These are phyloP conservation scores for Zymoseptoria crescenta DNA, from an alignment of 2,329 filamentous ascomycete genomes.

Conservation along the genomic window DNA sequence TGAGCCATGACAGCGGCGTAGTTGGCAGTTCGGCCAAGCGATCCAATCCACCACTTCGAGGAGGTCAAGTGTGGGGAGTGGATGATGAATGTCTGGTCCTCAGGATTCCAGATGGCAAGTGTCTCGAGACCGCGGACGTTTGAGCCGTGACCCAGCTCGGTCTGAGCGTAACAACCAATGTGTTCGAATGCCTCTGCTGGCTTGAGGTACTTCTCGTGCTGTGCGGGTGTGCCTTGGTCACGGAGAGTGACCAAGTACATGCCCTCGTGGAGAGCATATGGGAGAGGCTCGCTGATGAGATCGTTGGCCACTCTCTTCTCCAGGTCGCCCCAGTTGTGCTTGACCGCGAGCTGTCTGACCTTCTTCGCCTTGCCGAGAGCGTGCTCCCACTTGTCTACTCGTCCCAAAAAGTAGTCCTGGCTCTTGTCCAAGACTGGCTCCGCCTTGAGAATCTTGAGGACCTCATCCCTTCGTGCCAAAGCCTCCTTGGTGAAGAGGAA, in stretches of 20 bases:
- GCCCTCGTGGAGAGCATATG: conserved; percentile 63
- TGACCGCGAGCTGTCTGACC: conserved; percentile 55
- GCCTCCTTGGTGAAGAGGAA: conserved; percentile 62
- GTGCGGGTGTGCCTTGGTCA: conserved; percentile 64
- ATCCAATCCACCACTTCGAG: conserved; percentile 81
- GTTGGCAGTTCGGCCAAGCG: conserved; percentile 66
- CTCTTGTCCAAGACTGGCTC: conserved; percentile 72
- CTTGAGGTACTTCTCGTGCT: conserved; percentile 65
- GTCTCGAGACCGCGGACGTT: conserved; percentile 69
- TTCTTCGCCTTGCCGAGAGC: conserved; percentile 64
- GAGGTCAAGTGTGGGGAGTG: conserved; percentile 67
- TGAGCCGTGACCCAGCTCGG: conserved; percentile 69
- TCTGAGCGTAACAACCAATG: conserved; percentile 75
- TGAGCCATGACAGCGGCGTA: conserved; percentile 74
- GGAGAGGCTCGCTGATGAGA: conserved; percentile 64
- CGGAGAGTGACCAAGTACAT: conserved; percentile 65
- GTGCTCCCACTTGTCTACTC: conserved; percentile 60
- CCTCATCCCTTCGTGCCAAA: conserved; percentile 51
- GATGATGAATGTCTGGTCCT: conserved; percentile 66
- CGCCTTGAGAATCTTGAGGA: conserved; percentile 56
- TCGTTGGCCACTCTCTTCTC: conserved; percentile 60
- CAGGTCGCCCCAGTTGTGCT: conserved; percentile 60
- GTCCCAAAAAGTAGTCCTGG: conserved; percentile 66
- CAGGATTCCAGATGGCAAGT: conserved; percentile 63
- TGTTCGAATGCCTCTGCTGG: conserved; percentile 61